A percentile compares a stretch with the other conserved stretches of the same genome.
phyloP scores from a whole-genome alignment of 768 basidiomycete species.

The Auricularia cornea region DNA sequence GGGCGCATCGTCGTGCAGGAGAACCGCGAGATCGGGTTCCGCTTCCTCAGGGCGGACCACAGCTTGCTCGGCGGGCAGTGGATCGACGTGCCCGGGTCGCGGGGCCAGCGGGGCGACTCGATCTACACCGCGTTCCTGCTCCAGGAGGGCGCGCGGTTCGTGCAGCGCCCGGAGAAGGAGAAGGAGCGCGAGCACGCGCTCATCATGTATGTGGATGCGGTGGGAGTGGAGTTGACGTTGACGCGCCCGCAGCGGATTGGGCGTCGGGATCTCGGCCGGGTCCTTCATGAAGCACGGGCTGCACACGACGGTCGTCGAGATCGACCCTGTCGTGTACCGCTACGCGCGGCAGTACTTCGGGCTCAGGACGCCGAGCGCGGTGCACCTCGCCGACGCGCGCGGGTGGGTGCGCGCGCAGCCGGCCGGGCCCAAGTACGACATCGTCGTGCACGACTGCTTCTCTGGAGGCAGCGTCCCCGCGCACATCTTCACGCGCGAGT shows the following conservation, averaged over 20 bases:
- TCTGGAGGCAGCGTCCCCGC: slow-evolving; percentile 88
- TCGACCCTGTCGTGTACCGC: slow-evolving; percentile 83
- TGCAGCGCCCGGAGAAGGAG: slow-evolving; percentile 38
- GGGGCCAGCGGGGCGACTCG: slow-evolving; percentile 53
- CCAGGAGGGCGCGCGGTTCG: slow-evolving; percentile 76
- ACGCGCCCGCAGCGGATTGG: slow-evolving; percentile 60
- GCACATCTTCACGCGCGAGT: slow-evolving; percentile 76
- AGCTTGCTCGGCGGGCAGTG: slow-evolving; percentile 65
- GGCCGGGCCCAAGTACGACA: slow-evolving; percentile 40
- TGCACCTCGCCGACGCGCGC: slow-evolving; percentile 75
- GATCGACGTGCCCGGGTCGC: slow-evolving; percentile 52
- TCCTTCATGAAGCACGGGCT: slow-evolving; percentile 64
- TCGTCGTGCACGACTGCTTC: slow-evolving; percentile 87
- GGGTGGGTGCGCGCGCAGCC: slow-evolving; percentile 48
- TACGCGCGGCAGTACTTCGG: slow-evolving; percentile 76
- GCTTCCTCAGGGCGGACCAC: slow-evolving; percentile 47
- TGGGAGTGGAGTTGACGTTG: slow-evolving; percentile 8
- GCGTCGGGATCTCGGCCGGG: slow-evolving; percentile 72
- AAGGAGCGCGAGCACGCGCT: slow-evolving; percentile 43
- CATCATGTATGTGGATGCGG: slow-evolving; percentile 49
- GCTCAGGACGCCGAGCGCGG: slow-evolving; percentile 50
- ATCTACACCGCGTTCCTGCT: slow-evolving; percentile 79
- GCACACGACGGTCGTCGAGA: slow-evolving; percentile 79
- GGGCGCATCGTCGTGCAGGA: slow-evolving; percentile 82
- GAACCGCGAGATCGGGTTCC: slow-evolving; percentile 25